A percentile compares a stretch with the other conserved stretches of the same genome.
phyloP scores from a whole-genome alignment of 768 basidiomycete species.

The Tubosaeta sp. region DNA sequence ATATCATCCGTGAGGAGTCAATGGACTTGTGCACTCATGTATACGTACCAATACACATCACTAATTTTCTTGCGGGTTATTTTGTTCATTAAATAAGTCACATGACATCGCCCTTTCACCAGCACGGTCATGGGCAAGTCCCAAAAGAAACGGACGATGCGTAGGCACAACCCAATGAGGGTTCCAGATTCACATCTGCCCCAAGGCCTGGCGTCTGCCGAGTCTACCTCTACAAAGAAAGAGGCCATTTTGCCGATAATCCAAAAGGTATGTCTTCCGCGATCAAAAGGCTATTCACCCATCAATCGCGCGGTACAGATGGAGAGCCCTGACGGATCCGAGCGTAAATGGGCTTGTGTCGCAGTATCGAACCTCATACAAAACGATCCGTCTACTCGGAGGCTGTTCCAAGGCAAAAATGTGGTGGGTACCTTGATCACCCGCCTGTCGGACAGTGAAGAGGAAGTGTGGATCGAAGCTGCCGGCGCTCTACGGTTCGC shows the following conservation, averaged over 20 bases:
- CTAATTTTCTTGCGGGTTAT: conserved; percentile 17
- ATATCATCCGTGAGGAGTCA: conserved; percentile 24
- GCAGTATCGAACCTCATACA: conserved; percentile 94
- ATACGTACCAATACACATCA: conserved; percentile 16
- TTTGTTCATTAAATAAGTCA: not conserved
- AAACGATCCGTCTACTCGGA: conserved; percentile 88
- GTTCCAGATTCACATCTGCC: conserved; percentile 92
- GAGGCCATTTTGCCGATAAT: conserved; percentile 84
- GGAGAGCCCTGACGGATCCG: conserved; percentile 67
- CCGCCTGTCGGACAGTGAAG: conserved; percentile 83
- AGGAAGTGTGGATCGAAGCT: conserved; percentile 89
- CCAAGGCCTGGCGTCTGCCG: conserved; percentile 71
- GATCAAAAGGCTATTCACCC: not conserved
- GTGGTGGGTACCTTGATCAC: conserved; percentile 83
- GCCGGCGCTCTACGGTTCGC: conserved; percentile 79
- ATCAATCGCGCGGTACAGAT: conserved; percentile 43
- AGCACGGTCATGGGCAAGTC: conserved; percentile 75
- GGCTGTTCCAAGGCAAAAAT: conserved; percentile 87
- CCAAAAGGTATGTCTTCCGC: conserved; percentile 60
- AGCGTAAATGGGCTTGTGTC: conserved; percentile 94
- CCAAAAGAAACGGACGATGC: conserved; percentile 81
- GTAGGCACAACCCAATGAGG: conserved; percentile 89
- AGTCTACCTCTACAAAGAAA: conserved; percentile 68
- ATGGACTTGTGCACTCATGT: conserved; percentile 12
- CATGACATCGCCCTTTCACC: not conserved